phyloP scores from a whole-genome alignment of 352 stramenopile species.

The Globisporangium solare region DNA sequence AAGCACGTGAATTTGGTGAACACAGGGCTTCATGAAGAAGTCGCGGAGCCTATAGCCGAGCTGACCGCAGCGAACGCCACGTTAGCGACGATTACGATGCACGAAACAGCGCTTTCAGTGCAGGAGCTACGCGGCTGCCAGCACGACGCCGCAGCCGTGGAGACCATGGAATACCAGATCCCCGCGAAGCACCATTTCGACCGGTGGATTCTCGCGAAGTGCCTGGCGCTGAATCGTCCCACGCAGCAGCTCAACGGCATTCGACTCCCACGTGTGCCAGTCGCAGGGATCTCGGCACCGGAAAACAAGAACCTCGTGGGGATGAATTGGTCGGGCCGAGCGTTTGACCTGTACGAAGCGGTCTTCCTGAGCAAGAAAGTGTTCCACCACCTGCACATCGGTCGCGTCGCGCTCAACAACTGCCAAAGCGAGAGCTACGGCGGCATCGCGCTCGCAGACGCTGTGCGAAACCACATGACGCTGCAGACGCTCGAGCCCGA shows the following conservation, averaged over 20 bases:
- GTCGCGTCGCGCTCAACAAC: slow-evolving; percentile 50
- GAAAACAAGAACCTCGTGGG: slow-evolving; percentile 22
- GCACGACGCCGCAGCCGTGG: slow-evolving; percentile 11
- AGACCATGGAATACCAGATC: slow-evolving; percentile 28
- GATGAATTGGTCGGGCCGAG: slow-evolving; percentile 46
- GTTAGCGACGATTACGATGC: slow-evolving; percentile 55
- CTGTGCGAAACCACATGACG: slow-evolving; percentile 55
- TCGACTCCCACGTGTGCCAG: slow-evolving; percentile 21
- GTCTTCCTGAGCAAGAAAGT: slow-evolving; percentile 67
- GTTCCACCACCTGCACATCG: slow-evolving; percentile 62
- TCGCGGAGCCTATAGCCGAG: slow-evolving; percentile 52
- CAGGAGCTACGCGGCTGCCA: slow-evolving; percentile 53
- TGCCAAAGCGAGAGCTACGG: slow-evolving; percentile 51
- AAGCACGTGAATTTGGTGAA: slow-evolving; percentile 48
- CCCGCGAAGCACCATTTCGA: slow-evolving; percentile 43
- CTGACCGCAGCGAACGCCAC: slow-evolving; percentile 55
- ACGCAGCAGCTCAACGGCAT: slow-evolving; percentile 59
- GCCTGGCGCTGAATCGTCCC: slow-evolving; percentile 52
- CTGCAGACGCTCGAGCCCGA: slow-evolving; percentile 62
- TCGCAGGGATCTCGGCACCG: not conserved
- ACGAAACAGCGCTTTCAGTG: slow-evolving; percentile 30
- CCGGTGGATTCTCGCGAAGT: slow-evolving; percentile 63
- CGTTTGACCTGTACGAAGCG: slow-evolving; percentile 50
- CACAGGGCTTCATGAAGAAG: slow-evolving; percentile 53
- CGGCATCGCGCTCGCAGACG: slow-evolving; percentile 52